Conservation (phyloP, 2,329 filamentous ascomycete genomes). For the Mycocentrospora acerina region DNA sequence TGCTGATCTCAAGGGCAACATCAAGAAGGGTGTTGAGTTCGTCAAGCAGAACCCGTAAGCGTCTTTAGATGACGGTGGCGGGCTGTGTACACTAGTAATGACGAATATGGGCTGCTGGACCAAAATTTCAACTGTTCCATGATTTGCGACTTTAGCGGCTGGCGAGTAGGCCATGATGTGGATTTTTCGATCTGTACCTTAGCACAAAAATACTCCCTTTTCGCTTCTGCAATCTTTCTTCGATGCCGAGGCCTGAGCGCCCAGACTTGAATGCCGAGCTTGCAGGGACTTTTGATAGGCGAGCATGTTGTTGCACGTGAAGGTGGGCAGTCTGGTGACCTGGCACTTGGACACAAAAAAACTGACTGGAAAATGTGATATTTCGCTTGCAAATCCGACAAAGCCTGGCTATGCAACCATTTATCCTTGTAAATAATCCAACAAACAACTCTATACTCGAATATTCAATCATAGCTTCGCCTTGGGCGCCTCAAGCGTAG, state of each 20-base stretch:
- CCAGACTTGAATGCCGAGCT: no score
- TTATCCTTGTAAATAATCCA: no score
- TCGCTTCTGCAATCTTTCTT: conserved; percentile 4
- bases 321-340: no score
- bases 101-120: conserved; percentile 17
- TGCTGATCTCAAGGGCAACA: conserved; percentile 86
- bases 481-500: conserved; percentile 77
- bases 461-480: conserved; percentile 93
- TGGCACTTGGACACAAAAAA: no score
- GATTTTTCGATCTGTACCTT: conserved; percentile 26
- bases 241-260: no score
- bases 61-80: conserved; percentile 1
- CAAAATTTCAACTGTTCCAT: conserved; percentile 17
- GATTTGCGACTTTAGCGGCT: conserved; percentile 17
- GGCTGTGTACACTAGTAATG: conserved; percentile 34
- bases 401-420: no score
- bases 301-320: no score
- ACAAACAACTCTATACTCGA: no score
- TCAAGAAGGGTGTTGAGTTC: conserved; percentile 80
- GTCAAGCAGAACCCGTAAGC: conserved; percentile 58
- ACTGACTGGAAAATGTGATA: no score
- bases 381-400: no score
- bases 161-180: conserved; percentile 14
- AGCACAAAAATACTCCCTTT: conserved; percentile 21
- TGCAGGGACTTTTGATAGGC: no score